Conservation (phyloP, 1,139 yeast genomes). For the Candida pseudoviswanathii region DNA sequence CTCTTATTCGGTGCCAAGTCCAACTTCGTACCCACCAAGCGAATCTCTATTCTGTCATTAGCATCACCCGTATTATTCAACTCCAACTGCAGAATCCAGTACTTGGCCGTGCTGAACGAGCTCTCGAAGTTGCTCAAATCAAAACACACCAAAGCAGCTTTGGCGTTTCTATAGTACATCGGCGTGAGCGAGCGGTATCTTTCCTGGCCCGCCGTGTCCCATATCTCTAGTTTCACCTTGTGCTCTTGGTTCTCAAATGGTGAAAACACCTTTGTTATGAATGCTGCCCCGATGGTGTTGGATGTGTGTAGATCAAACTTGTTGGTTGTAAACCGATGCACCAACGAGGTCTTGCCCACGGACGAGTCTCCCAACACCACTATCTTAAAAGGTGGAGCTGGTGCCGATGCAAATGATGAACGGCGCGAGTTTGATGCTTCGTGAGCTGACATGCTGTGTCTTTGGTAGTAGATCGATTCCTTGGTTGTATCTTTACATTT, state of each 20-base stretch:
- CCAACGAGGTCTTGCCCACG: conserved; percentile 50
- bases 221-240: conserved; percentile 42
- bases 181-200: conserved; percentile 50
- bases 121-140: conserved; percentile 36
- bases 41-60: conserved; percentile 21
- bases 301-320: conserved; percentile 40
- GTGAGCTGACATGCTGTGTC: neutral
- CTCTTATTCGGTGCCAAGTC: conserved; percentile 20
- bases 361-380: conserved; percentile 51
- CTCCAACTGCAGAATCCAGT: conserved; percentile 47
- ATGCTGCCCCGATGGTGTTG: conserved; percentile 55
- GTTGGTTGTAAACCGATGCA: conserved; percentile 43
- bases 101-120: conserved; percentile 42
- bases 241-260: conserved; percentile 20
- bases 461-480: no score
- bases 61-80: conserved; percentile 24
- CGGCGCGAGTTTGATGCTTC: neutral
- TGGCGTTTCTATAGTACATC: conserved; percentile 51
- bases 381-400: conserved; percentile 33
- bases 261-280: conserved; percentile 39
- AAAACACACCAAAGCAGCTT: conserved; percentile 43
- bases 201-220: conserved; percentile 60
- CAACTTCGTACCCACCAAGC: conserved; percentile 39
- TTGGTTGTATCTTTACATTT: neutral
- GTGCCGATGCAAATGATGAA: conserved; percentile 5